phyloP scores from a whole-genome alignment of 352 stramenopile species.

The Globisporangium nagaii region DNA sequence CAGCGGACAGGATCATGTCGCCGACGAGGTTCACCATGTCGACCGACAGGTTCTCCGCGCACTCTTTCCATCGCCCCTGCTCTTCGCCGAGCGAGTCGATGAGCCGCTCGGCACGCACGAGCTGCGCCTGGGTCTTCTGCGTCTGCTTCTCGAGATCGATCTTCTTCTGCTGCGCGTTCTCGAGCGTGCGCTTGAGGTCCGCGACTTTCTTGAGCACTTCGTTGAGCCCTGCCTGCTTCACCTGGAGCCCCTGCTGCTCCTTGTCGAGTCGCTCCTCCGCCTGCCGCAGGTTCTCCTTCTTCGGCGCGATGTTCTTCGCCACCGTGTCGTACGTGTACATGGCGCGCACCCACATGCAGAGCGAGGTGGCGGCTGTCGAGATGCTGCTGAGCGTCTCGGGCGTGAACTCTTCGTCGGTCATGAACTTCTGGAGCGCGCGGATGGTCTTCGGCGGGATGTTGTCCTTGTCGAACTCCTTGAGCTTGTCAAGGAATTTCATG shows the following conservation, averaged over 20 bases:
- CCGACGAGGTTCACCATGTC: constrained; percentile 91
- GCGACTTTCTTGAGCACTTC: constrained; percentile 82
- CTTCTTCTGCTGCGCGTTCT: constrained; percentile 90
- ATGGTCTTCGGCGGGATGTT: constrained; percentile 87
- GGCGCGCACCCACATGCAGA: constrained; percentile 93
- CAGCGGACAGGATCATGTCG: constrained; percentile 90
- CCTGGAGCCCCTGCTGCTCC: constrained; percentile 80
- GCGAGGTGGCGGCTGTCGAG: constrained; percentile 85
- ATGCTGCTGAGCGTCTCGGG: constrained; percentile 87
- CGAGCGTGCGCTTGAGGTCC: constrained; percentile 82
- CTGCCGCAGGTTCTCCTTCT: constrained; percentile 87
- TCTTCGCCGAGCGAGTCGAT: constrained; percentile 89
- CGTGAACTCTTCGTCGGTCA: constrained; percentile 88
- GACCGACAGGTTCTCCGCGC: constrained; percentile 55
- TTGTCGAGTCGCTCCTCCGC: constrained; percentile 84
- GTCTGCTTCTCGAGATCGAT: constrained; percentile 88
- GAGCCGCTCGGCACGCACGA: constrained; percentile 86
- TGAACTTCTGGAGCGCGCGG: constrained; percentile 87
- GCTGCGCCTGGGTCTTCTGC: constrained; percentile 79
- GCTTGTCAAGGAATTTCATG: constrained; percentile 89
- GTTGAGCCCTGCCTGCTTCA: constrained; percentile 85
- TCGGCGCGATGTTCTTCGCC: constrained; percentile 91
- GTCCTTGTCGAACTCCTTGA: constrained; percentile 87
- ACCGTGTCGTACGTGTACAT: constrained; percentile 94
- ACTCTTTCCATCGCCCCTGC: constrained; percentile 88